phyloP scores from a whole-genome alignment of 1,284 basidiomycete species.

The Naganishia sp. region DNA sequence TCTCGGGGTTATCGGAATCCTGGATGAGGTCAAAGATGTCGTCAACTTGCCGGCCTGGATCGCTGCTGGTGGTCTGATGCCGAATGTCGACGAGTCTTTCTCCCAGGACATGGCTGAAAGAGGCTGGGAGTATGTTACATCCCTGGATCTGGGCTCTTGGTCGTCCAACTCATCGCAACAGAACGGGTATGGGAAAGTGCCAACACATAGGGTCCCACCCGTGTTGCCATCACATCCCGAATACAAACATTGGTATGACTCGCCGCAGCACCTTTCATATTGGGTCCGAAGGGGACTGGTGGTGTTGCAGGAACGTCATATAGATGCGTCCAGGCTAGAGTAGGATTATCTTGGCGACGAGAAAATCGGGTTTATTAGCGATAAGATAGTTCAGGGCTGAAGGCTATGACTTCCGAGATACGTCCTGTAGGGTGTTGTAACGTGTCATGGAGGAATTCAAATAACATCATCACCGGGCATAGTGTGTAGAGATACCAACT shows the following conservation, averaged over 20 bases:
- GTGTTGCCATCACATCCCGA: slow-evolving; percentile 28
- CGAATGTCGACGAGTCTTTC: slow-evolving; percentile 19
- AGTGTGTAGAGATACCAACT: no score
- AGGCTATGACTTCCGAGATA: no score
- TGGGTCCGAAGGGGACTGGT: slow-evolving; percentile 33
- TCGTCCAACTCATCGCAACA: not conserved
- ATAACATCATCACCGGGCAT: no score
- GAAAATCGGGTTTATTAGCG: no score
- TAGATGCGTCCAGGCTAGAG: slow-evolving; percentile 31
- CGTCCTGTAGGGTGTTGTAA: no score
- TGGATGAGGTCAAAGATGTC: slow-evolving; percentile 44
- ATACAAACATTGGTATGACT: slow-evolving; percentile 32
- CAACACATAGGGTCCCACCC: slow-evolving; percentile 7
- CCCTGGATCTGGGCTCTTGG: not conserved
- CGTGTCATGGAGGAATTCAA: no score
- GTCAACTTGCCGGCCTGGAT: slow-evolving; percentile 50
- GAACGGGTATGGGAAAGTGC: not conserved
- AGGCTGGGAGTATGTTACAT: slow-evolving; percentile 26
- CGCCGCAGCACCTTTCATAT: slow-evolving; percentile 30
- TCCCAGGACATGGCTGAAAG: slow-evolving; percentile 13
- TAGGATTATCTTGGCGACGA: no score
- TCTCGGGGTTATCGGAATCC: slow-evolving; percentile 50
- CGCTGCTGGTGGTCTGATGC: slow-evolving; percentile 43
- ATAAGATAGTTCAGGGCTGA: no score
- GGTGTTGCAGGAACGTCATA: slow-evolving; percentile 50